These are phyloP conservation scores for Camelina sativa DNA, from an alignment of 345 rosid species.

Conservation along the genomic window DNA sequence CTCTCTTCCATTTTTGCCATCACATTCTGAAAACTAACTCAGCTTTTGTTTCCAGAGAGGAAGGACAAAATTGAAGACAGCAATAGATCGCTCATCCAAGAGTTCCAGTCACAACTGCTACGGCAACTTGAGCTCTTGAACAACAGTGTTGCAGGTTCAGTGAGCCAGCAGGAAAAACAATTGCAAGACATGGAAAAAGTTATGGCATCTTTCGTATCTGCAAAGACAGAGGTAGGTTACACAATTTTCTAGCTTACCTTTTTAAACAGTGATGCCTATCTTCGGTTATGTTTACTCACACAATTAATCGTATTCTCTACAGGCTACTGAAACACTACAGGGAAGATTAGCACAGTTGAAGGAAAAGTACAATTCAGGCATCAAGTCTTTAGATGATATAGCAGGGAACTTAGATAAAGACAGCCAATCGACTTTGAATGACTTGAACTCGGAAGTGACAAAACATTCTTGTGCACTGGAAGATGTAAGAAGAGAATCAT, in stretches of 20 bases:
- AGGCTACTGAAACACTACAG: constrained; percentile 85
- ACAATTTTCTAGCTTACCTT: background rate
- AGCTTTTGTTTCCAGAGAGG: constrained; percentile 63
- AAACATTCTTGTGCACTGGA: constrained; percentile 78
- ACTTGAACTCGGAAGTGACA: constrained; percentile 82
- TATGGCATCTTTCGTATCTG: constrained; percentile 85
- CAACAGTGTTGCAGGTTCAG: constrained; percentile 80
- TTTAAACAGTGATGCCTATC: constrained; percentile 2
- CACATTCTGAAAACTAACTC: constrained; percentile 31
- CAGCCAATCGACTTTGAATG: constrained; percentile 66
- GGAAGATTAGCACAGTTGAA: constrained; percentile 71
- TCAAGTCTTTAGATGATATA: constrained; percentile 73
- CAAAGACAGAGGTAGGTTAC: constrained; percentile 69
- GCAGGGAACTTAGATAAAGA: constrained; percentile 70
- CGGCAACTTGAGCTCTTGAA: constrained; percentile 79
- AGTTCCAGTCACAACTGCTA: constrained; percentile 75
- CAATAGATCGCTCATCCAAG: constrained; percentile 73
- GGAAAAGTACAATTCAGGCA: constrained; percentile 65
- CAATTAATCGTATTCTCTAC: constrained; percentile 36
- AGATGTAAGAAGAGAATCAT: constrained; percentile 55
- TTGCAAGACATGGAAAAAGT: constrained; percentile 88
- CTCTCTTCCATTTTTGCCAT: constrained; percentile 27
- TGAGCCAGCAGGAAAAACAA: constrained; percentile 82
- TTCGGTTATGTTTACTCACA: constrained; percentile 1
- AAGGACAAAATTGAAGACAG: constrained; percentile 93